A percentile compares a stretch with the other conserved stretches of the same genome.
Conservation (phyloP, 208 protist genomes). For the Kentomonas sorsogonicus region DNA sequence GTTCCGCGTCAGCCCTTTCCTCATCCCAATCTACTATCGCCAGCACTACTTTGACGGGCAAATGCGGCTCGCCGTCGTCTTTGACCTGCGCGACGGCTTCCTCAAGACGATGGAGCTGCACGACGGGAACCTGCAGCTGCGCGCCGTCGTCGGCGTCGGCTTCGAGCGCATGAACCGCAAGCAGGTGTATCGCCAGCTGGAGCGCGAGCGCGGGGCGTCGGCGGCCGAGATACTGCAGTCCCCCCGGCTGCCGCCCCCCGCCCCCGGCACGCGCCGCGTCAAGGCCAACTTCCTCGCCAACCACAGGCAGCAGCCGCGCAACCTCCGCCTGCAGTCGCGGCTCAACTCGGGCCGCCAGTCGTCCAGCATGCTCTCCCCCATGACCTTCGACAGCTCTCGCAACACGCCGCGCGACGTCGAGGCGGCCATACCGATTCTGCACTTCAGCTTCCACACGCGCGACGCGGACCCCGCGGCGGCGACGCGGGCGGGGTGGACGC, state of each 20-base stretch:
- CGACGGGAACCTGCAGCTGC: conserved; percentile 36
- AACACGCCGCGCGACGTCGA: conserved; percentile 36
- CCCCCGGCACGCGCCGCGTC: too few species aligned
- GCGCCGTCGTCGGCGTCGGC: conserved; percentile 35
- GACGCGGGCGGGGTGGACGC: conserved; percentile 28
- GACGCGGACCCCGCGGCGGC: conserved; percentile 6
- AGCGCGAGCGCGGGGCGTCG: not conserved
- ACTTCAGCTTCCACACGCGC: conserved; percentile 32
- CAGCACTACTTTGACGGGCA: conserved; percentile 51
- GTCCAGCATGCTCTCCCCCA: conserved; percentile 21
- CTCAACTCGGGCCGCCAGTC: too few species aligned
- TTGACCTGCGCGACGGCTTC: conserved; percentile 49
- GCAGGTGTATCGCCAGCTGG: conserved; percentile 15
- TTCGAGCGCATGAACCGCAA: conserved; percentile 49
- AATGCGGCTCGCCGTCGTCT: conserved; percentile 38
- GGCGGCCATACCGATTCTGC: conserved; percentile 42
- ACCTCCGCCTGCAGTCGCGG: too few species aligned
- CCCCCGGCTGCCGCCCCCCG: too few species aligned
- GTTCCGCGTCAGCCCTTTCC: conserved; percentile 40
- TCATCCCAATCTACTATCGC: conserved; percentile 40
- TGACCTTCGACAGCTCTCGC: conserved; percentile 9
- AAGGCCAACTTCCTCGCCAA: too few species aligned
- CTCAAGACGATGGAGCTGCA: conserved; percentile 48
- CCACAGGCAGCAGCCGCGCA: too few species aligned
- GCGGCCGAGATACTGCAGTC: too few species aligned